These are phyloP conservation scores for Magnolia sinica DNA, from an alignment of 164 flowering plant genomes.

Conservation along the genomic window DNA sequence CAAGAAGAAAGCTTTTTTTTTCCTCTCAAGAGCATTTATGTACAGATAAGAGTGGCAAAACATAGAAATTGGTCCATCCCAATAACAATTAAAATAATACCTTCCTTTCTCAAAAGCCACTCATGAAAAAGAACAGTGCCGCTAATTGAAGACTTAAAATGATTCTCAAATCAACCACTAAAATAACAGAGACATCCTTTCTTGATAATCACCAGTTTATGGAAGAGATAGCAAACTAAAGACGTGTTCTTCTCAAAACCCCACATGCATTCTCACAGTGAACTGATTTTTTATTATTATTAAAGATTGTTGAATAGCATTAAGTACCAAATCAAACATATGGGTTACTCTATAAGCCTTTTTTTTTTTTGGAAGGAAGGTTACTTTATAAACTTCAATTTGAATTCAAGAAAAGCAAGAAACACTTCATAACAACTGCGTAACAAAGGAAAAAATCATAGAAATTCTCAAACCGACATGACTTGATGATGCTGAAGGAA, in stretches of 20 bases:
- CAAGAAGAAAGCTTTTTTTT: background rate
- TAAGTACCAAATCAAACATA: background rate
- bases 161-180: no score
- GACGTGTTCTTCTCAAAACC: background rate
- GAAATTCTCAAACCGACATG: conserved; percentile 35
- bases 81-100: no score
- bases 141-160: no score
- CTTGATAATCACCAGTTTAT: no score
- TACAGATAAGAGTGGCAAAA: background rate
- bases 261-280: background rate
- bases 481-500: conserved; percentile 34
- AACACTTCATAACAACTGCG: background rate
- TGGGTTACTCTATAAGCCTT: background rate
- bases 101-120: no score
- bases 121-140: no score
- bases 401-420: background rate
- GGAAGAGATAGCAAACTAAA: background rate
- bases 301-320: background rate
- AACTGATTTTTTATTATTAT: background rate
- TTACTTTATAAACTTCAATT: background rate
- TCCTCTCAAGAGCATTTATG: background rate
- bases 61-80: no score
- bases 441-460: background rate
- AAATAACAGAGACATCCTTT: no score
- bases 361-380: no score